Percentiles rank a stretch among this genome's conserved stretches.
Conservation (phyloP, 1,284 basidiomycete species). For the Schizophyllum amplum region DNA sequence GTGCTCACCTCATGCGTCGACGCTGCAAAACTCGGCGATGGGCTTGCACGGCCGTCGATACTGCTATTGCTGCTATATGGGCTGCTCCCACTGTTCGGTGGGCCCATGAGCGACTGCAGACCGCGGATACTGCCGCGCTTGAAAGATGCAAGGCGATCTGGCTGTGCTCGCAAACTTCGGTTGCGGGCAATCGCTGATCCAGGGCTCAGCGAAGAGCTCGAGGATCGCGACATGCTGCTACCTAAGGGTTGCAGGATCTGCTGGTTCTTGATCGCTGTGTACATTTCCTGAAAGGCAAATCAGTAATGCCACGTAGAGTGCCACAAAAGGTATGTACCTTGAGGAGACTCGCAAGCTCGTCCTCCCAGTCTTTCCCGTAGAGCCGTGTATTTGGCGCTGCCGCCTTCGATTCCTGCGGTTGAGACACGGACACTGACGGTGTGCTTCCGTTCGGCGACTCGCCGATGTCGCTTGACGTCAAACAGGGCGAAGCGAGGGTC, state of each 20-base stretch:
- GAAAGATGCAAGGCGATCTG: slow-evolving; percentile 67
- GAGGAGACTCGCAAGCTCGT: slow-evolving; percentile 76
- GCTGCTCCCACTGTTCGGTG: slow-evolving; percentile 44
- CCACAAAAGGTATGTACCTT: slow-evolving; percentile 60
- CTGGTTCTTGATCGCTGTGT: slow-evolving; percentile 81
- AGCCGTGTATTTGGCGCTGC: slow-evolving; percentile 24
- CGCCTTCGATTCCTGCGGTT: slow-evolving; percentile 14
- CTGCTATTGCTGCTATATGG: slow-evolving; percentile 77
- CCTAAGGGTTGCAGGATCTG: slow-evolving; percentile 81
- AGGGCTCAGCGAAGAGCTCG: slow-evolving; percentile 46
- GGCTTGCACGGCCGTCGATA: slow-evolving; percentile 79
- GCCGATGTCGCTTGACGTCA: slow-evolving; percentile 21
- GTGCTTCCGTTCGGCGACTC: slow-evolving; percentile 34
- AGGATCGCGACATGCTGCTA: slow-evolving; percentile 35
- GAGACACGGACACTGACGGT: slow-evolving; percentile 31
- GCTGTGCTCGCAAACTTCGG: slow-evolving; percentile 58
- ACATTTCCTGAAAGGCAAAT: slow-evolving; percentile 80
- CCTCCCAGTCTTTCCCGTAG: slow-evolving; percentile 70
- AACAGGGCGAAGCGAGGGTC: slow-evolving; percentile 27
- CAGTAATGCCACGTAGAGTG: too few species aligned
- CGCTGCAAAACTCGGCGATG: slow-evolving; percentile 82
- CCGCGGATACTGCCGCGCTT: slow-evolving; percentile 89
- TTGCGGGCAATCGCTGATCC: slow-evolving; percentile 44
- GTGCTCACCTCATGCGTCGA: slow-evolving; percentile 66
- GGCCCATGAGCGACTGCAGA: slow-evolving; percentile 65